These are phyloP conservation scores for Fusarium chuoi DNA, from an alignment of 2,329 filamentous ascomycete genomes.

Conservation along the genomic window DNA sequence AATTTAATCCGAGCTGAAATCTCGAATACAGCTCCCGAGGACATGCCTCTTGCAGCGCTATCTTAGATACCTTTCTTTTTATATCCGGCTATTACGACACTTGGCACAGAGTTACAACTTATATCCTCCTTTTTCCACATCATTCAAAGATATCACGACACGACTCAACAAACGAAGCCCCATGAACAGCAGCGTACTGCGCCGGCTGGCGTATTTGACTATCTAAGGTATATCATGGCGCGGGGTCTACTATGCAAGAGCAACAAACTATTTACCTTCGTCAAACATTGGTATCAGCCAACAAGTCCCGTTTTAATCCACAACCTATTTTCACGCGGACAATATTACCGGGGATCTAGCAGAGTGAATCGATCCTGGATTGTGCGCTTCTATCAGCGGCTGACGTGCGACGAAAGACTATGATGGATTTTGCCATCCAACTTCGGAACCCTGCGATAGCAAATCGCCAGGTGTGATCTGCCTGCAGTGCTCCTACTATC, in stretches of 20 bases:
- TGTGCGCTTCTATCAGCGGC: background rate
- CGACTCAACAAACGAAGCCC: background rate
- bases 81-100: background rate
- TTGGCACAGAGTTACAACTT: background rate
- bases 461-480: constrained; percentile 1
- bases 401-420: background rate
- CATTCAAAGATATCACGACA: constrained; percentile 1
- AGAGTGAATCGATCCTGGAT: background rate
- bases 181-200: background rate
- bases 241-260: background rate
- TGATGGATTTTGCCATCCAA: background rate
- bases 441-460: background rate
- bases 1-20: background rate
- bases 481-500: background rate
- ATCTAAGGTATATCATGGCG: background rate
- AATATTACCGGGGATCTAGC: background rate
- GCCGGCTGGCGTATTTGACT: background rate
- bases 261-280: background rate
- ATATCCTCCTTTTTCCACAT: constrained; percentile 5
- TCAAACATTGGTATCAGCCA: background rate
- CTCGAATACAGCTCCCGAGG: background rate
- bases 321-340: background rate
- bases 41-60: background rate
- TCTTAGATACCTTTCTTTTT: background rate
- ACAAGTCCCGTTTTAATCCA: background rate